These are phyloP conservation scores for Xylariaceae sp. DNA, from an alignment of 2,329 filamentous ascomycete species.

Conservation along the genomic window DNA sequence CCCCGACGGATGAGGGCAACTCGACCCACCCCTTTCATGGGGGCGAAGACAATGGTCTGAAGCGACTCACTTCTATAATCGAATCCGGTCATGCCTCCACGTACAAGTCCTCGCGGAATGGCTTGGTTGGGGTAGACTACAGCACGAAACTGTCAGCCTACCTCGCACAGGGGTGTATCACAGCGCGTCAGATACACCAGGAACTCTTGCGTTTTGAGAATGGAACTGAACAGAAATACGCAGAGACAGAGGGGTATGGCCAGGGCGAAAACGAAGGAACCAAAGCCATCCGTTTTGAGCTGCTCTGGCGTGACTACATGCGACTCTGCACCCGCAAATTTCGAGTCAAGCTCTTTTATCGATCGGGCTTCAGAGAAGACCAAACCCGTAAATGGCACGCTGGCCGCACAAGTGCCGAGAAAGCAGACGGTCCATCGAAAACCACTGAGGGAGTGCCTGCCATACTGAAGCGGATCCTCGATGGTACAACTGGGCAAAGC, in stretches of 20 bases:
- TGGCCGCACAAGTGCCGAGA: conserved; percentile 30
- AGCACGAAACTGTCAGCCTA: conserved; percentile 73
- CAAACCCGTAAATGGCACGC: conserved; percentile 47
- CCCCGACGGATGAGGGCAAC: conserved; percentile 42
- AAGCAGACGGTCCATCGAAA: conserved; percentile 34
- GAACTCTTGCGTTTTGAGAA: conserved; percentile 65
- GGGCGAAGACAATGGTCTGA: conserved; percentile 56
- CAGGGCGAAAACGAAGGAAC: conserved; percentile 69
- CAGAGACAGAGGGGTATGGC: conserved; percentile 52
- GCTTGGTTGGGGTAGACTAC: conserved; percentile 63
- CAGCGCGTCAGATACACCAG: conserved; percentile 66
- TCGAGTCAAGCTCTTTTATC: conserved; percentile 55
- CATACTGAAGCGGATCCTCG: conserved; percentile 54
- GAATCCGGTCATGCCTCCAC: conserved; percentile 52
- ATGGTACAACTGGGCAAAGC: conserved; percentile 67
- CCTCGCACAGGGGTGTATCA: conserved; percentile 66
- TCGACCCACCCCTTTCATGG: conserved; percentile 64
- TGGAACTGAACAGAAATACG: conserved; percentile 42
- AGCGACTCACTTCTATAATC: conserved; percentile 57
- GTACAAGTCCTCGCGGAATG: conserved; percentile 69
- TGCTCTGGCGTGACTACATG: conserved; percentile 80
- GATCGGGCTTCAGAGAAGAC: conserved; percentile 56
- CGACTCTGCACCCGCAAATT: conserved; percentile 69
- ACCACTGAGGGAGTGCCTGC: conserved; percentile 40
- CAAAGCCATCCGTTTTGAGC: conserved; percentile 62